Conservation (phyloP, 2,329 filamentous ascomycete genomes). For the Stachybotrys chartarum region DNA sequence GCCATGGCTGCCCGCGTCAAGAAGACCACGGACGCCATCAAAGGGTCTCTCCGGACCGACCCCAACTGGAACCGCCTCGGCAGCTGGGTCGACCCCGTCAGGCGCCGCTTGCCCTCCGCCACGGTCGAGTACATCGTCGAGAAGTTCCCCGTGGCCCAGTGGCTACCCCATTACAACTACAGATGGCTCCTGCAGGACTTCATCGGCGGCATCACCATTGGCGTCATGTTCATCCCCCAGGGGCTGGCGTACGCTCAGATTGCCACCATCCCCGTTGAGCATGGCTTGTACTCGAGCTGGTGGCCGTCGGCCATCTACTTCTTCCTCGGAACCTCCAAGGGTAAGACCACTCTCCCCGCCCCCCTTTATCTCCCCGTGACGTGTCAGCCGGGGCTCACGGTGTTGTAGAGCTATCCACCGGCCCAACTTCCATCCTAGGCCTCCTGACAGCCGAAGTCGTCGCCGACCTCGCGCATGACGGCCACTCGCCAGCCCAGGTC, state of each 20-base stretch:
- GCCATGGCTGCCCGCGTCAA: slow-evolving; percentile 1
- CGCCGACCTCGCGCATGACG: slow-evolving; percentile 36
- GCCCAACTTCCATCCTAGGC: slow-evolving; percentile 58
- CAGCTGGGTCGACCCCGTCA: slow-evolving; percentile 14
- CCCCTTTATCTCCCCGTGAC: not conserved
- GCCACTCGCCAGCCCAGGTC: slow-evolving; percentile 47
- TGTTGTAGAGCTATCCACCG: slow-evolving; percentile 47
- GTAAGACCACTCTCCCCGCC: slow-evolving; percentile 19
- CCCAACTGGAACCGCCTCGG: slow-evolving; percentile 16
- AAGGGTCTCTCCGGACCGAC: slow-evolving; percentile 14
- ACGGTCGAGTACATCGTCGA: slow-evolving; percentile 48
- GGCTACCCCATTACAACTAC: slow-evolving; percentile 54
- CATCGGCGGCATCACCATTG: slow-evolving; percentile 54
- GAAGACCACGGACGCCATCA: slow-evolving; percentile 10
- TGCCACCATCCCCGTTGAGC: slow-evolving; percentile 52
- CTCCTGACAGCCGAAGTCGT: slow-evolving; percentile 57
- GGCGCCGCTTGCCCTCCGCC: slow-evolving; percentile 36
- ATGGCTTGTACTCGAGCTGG: slow-evolving; percentile 54
- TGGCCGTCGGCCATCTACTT: slow-evolving; percentile 49
- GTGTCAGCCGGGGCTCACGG: not conserved
- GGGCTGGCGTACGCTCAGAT: slow-evolving; percentile 56
- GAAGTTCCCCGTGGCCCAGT: slow-evolving; percentile 55
- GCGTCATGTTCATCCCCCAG: slow-evolving; percentile 54
- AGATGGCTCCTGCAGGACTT: slow-evolving; percentile 56
- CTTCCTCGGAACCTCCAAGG: slow-evolving; percentile 56